Evolutionary conservation across 148 eudicot species (phyloP), one percentile per base, ranked within the genome.

Genomic region (Chenopodium quinoa): DNA sequence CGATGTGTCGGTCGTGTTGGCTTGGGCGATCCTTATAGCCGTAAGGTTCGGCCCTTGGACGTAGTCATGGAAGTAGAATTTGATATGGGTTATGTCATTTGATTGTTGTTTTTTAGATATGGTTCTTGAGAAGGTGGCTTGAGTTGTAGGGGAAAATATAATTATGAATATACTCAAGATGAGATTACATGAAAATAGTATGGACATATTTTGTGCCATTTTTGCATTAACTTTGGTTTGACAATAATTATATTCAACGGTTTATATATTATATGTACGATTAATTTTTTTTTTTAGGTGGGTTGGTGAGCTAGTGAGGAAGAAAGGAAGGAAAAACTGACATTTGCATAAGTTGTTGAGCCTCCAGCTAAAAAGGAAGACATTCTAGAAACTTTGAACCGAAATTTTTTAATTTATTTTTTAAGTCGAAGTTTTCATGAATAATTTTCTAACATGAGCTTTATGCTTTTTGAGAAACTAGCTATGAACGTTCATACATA

Each of bases 21-120:
- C 84, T 46, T 82, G 83, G 3, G 87, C 89, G 10, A 86, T 85
- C 9, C 71, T 54, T 5, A 82, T 19, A 1, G 83, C 80, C 2
- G 84, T 88, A 0, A 81, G 86, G 82, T 72, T 84, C 6, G 81
- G 78, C 8, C 88, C 87, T 2, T 76, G 37, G 3, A 81, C 85
- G 32, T 81, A 81, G 85, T 88, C 88, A 34, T 83, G 90, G 87
- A 88, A 83, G 76, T 88, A 88, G 86, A 81, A 88, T 70, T 79
- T 64, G 40, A 88, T 75, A 34, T 80, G 87, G 47, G 90, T 88
- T 1, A 86, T 58, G 60, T 73, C 52, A 19, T 13, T 20, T 22
- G 75, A 23, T 79, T 32, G 75, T 34, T 79, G 47, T 78, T 29
- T 11, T 34, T 64, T 54, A 4, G 85, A 47, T 3, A 79, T 80